Evolutionary conservation across 2,329 filamentous ascomycete species (phyloP), one percentile per base, ranked within the genome.

Genomic region (Hysterium pulicare): DNA sequence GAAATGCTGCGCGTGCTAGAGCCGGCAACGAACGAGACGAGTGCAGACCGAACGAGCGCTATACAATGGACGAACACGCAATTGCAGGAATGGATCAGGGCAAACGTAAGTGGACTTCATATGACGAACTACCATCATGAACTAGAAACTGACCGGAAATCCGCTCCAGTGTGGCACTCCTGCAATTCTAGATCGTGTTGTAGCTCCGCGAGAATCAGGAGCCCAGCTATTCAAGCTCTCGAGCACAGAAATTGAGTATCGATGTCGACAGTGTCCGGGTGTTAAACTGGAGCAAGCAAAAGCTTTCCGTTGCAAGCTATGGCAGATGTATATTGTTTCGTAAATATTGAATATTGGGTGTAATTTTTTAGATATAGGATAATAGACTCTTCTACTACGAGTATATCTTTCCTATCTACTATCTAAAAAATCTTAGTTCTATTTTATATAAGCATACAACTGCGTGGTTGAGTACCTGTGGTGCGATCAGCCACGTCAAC

Each of bases 1-100:
- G 71, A 76, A 60, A 64, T 75, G 58, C 53, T 77, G 40, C 60
- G 70, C 1, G 70, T 72, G 1, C 48, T 64, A 1, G 54, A 64
- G 8, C 68, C 71, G 3, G 58, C 50, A 40, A 35, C 48, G 1
- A 56, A 52, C 30, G 19, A 46, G 4, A 46, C 39, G 4, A 41
- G 5, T 61, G 58, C 40, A 54, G 67, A 41, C 44, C 55, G 1
- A 44, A 40, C 5, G 51, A 55, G 19, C 67, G 37, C 71, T 2
- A 57, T 54, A 15, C 68, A 66, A 1, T 75, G 71, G 72, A 57
- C 59, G 3, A 70, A 72, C 40, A 51, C 54, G 28, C 53, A 68
- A 21, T 45, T 73, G 24, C 62, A 53, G 32, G 51, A 54, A 5
- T 75, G 72, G 72, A 69, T 74, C 30, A 37, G 48, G 3, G 45